phyloP scores from a whole-genome alignment of 352 stramenopile genomes.

The Thalassiosira allenii region DNA sequence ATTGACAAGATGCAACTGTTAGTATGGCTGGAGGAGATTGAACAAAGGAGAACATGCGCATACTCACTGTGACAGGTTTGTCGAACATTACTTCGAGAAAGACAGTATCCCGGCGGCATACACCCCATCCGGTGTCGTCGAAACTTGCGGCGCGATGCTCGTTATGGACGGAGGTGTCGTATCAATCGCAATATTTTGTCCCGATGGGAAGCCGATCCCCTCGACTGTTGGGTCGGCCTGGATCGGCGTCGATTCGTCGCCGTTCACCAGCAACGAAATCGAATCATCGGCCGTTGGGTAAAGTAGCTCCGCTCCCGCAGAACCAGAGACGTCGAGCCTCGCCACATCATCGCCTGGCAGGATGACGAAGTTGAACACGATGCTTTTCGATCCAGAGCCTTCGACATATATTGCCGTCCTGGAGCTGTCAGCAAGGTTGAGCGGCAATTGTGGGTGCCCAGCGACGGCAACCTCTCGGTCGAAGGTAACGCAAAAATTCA shows the following conservation, averaged over 20 bases:
- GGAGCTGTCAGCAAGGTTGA: too few species aligned
- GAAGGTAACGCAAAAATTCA: constrained; percentile 64
- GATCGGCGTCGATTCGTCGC: constrained; percentile 32
- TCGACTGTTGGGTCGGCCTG: constrained; percentile 42
- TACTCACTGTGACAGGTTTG: constrained; percentile 63
- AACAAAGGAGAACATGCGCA: neutral
- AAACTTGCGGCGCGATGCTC: constrained; percentile 49
- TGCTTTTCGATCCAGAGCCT: constrained; percentile 50
- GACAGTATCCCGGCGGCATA: constrained; percentile 65
- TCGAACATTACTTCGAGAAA: constrained; percentile 72
- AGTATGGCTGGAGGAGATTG: neutral
- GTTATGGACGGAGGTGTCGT: constrained; percentile 55
- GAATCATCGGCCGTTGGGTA: constrained; percentile 35
- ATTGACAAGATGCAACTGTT: neutral
- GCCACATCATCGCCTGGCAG: constrained; percentile 49
- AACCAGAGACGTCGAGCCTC: constrained; percentile 35
- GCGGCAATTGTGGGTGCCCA: constrained; percentile 46
- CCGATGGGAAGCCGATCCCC: constrained; percentile 25
- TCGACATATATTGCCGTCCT: constrained; percentile 54
- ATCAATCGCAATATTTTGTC: constrained; percentile 54
- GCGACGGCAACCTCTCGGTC: constrained; percentile 56
- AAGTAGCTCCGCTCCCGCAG: constrained; percentile 35
- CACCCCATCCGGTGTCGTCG: constrained; percentile 49
- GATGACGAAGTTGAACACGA: constrained; percentile 58
- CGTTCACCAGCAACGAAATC: constrained; percentile 52